Evolutionary conservation across 2,329 filamentous ascomycete species (phyloP), one percentile per base, ranked within the genome.

Genomic region (Hyphodiscus sp.): DNA sequence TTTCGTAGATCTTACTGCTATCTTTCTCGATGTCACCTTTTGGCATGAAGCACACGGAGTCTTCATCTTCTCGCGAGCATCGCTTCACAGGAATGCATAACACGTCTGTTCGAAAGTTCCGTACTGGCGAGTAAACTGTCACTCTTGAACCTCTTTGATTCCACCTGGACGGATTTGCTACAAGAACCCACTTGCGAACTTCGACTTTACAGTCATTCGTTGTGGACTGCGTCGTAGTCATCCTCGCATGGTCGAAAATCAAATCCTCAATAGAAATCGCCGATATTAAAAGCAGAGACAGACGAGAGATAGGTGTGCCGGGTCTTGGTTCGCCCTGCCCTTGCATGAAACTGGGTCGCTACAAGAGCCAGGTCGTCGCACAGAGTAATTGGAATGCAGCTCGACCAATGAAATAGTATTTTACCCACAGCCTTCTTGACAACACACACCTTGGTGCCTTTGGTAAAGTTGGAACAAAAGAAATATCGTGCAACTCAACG

Each of bases 1-100:
- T 56, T 19, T 53, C 41, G 30, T 61, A 63, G 19, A 55, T 49
- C 19, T 51, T 47, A 29, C 43, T 60, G 10, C 53, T 44, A 38
- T 62, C 58, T 43, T 58, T 56, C 49, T 65, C 63, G 26, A 65
- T 58, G n/a, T 64, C 60, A 41, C 51, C 16, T 50, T 30, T 51
- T 13, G 55, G 53, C n/a, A 65, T 48, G 42, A 59, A 61, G 51
- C 58, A 61, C 16, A 62, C 56, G 2, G 41, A 50, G 20, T 65
- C 63, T 13, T 57, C 42, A n/a, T 61, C 50, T 49, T 56, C 45
- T 16, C 56, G 58, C 30, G 50, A 45, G 29, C 47, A 54, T 9
- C 57, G 58, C 45, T 51, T 63, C 16, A 63, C 58, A 33, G 61
- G 61, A 30, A 65, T 48, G 19, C 29, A 19, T 1, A 46, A 47